Evolutionary conservation across 2,329 filamentous ascomycete genomes (phyloP).

Genomic region (Colletotrichum simmondsii): DNA sequence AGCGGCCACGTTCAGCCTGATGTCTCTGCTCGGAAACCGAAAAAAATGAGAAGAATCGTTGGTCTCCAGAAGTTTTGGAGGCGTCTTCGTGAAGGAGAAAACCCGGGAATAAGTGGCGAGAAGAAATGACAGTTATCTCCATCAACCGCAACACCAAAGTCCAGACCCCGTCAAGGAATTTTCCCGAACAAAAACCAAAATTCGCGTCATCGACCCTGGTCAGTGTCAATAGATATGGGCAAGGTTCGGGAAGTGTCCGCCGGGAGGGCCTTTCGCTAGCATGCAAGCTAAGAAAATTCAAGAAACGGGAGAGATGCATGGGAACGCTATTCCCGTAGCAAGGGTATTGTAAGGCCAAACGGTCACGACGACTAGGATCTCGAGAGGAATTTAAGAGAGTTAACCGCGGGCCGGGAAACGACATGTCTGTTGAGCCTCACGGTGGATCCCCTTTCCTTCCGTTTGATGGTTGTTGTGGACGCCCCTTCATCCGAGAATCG

Average conservation of each 20-base stretch:
- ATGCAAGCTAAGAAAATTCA: not conserved
- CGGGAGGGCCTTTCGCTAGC: slow-evolving; percentile 11
- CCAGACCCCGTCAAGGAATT: slow-evolving; percentile 7
- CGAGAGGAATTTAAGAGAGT: not conserved
- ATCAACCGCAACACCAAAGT: not conserved
- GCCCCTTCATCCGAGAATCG: slow-evolving; percentile 32
- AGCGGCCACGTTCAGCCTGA: not conserved
- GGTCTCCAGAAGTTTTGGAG: not conserved
- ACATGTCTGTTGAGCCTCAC: slow-evolving; percentile 27
- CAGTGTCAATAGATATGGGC: not conserved
- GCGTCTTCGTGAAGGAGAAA: not conserved
- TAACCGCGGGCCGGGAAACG: slow-evolving; percentile 9
- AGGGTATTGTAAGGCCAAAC: not conserved
- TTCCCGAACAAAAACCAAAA: slow-evolving; percentile 13
- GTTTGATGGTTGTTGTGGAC: not conserved
- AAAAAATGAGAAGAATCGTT: not conserved
- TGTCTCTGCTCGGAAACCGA: not conserved
- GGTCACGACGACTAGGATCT: not conserved
- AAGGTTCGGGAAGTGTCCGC: slow-evolving; percentile 24
- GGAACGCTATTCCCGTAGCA: slow-evolving; percentile 10
- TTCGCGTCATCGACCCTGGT: slow-evolving; percentile 26
- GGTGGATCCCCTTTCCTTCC: slow-evolving; percentile 17
- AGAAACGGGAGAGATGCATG: slow-evolving; percentile 14
- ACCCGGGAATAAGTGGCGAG: slow-evolving; percentile 15
- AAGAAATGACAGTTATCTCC: slow-evolving; percentile 9